Evolutionary conservation across 148 eudicot genomes (phyloP).

Genomic region (Agrostemma githago): DNA sequence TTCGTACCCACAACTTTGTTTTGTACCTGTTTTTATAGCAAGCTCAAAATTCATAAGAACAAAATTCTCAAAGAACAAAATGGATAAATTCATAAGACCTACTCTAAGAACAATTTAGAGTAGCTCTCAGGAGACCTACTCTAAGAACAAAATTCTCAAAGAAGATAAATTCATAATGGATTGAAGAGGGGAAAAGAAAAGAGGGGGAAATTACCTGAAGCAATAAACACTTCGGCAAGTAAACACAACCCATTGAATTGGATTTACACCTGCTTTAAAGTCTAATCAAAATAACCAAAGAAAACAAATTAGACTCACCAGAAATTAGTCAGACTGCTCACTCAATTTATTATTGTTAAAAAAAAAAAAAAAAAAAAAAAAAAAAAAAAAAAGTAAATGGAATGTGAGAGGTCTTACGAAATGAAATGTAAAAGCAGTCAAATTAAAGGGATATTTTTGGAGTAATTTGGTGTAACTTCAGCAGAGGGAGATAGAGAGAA

Average conservation of each 20-base stretch:
- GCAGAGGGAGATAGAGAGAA: neutral
- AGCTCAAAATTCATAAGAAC: too few species aligned
- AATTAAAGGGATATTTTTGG: neutral
- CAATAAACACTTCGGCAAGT: conserved; percentile 13
- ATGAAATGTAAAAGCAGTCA: neutral
- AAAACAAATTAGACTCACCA: neutral
- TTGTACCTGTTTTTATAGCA: too few species aligned
- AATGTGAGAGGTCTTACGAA: conserved; percentile 7
- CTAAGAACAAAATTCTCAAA: neutral
- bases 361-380: neutral
- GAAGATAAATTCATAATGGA: neutral
- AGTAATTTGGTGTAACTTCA: neutral
- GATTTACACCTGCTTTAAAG: conserved; percentile 4
- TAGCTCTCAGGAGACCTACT: too few species aligned
- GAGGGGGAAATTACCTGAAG: conserved; percentile 16
- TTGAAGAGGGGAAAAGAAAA: neutral
- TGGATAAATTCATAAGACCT: too few species aligned
- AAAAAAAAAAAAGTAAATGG: neutral
- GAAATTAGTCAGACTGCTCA: neutral
- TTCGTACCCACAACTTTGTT: too few species aligned
- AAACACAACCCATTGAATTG: conserved; percentile 25
- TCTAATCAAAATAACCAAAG: conserved; percentile 7
- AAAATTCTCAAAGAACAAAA: too few species aligned
- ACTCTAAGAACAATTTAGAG: too few species aligned
- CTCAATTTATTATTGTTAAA: too few species aligned